These are phyloP conservation scores for Aureobasidium sp. DNA, from an alignment of 2,329 filamentous ascomycete genomes.

Conservation along the genomic window DNA sequence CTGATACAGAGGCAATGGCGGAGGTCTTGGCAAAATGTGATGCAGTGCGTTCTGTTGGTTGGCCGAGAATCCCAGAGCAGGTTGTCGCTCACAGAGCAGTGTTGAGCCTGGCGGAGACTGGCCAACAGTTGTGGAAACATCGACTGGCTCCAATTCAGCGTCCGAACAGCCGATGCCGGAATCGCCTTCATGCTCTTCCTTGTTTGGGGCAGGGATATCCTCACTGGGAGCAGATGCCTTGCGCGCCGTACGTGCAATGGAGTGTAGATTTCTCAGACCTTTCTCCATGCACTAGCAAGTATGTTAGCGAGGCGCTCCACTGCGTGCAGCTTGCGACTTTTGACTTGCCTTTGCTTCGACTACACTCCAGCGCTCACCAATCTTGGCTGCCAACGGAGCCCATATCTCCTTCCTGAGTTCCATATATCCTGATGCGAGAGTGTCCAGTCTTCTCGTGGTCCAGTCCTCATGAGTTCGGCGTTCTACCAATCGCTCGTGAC, in stretches of 20 bases:
- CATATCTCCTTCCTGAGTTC: constrained; percentile 74
- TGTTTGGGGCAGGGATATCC: constrained; percentile 28
- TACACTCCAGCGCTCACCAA: constrained; percentile 53
- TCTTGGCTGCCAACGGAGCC: constrained; percentile 60
- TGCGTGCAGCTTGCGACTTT: constrained; percentile 29
- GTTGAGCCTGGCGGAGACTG: neutral
- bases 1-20: constrained; percentile 28
- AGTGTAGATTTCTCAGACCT: constrained; percentile 73
- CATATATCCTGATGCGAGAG: constrained; percentile 72
- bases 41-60: neutral
- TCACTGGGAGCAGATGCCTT: constrained; percentile 52
- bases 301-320: constrained; percentile 12
- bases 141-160: constrained; percentile 34
- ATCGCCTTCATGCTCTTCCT: constrained; percentile 52
- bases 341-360: constrained; percentile 75
- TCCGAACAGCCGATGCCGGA: constrained; percentile 58
- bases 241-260: constrained; percentile 57
- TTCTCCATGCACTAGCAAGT: constrained; percentile 67
- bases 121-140: neutral
- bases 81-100: neutral
- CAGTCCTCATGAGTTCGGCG: constrained; percentile 67
- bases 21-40: constrained; percentile 16
- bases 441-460: constrained; percentile 68
- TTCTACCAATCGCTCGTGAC: constrained; percentile 78
- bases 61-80: neutral